phyloP scores from a whole-genome alignment of 2,329 filamentous ascomycete genomes.

The Botrytis pseudocinerea region DNA sequence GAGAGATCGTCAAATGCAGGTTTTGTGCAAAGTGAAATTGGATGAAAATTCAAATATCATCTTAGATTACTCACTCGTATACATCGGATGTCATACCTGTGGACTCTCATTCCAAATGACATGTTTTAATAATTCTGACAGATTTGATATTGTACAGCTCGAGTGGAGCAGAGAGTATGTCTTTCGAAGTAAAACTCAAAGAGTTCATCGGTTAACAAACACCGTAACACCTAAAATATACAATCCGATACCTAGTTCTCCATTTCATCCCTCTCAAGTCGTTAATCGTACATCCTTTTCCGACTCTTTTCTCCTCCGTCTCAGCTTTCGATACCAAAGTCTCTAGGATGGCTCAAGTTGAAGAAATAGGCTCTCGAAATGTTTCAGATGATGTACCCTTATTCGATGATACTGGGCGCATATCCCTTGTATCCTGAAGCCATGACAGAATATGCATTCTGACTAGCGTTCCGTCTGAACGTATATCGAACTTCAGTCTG shows the following conservation, averaged over 20 bases:
- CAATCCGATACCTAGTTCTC: neutral
- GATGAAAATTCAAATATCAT: no score
- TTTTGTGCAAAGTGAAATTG: no score
- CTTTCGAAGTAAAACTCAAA: neutral
- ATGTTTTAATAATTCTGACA: neutral
- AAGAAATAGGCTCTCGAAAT: neutral
- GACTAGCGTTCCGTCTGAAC: neutral
- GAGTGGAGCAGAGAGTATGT: conserved; percentile 8
- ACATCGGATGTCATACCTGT: no score
- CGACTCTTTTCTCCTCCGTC: neutral
- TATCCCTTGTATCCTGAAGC: neutral
- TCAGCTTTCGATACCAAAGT: neutral
- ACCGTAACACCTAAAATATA: neutral
- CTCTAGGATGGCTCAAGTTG: neutral
- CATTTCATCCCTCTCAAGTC: neutral
- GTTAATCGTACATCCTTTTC: conserved; percentile 2
- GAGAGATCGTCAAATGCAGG: no score
- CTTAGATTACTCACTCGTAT: no score
- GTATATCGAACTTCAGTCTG: neutral
- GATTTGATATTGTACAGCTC: conserved; percentile 6
- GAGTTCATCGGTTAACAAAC: neutral
- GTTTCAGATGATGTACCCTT: neutral
- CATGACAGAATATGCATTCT: neutral
- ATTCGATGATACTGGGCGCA: neutral
- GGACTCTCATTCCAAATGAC: neutral